Evolutionary conservation across 140 eudicot genomes (phyloP), one percentile per base, ranked within the genome.

Genomic region (Erigeron philadelphicus): DNA sequence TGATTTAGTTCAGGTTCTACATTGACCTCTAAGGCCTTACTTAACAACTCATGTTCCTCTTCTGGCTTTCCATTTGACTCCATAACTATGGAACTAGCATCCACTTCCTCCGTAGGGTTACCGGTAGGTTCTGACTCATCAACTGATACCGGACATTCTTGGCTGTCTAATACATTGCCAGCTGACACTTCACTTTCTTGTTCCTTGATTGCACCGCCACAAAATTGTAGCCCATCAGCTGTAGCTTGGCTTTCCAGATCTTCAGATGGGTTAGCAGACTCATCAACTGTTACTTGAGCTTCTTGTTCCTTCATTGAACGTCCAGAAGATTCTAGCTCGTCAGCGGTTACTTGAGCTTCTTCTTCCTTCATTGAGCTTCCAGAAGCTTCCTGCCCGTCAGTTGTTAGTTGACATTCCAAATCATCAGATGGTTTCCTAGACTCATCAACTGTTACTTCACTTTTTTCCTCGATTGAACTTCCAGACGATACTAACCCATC

Each of bases 91-190:
- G 50, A 61, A 52, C 44, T 52, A 8, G 50, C 25, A 65, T 77
- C 70, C 40, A 71, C 78, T 57, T 77, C 68, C 69, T 72, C 73
- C 0, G 64, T 48, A 66, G 11, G 62, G 58, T 66, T 50, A 77
- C 64, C 58, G 19, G 62, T 72, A 57, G 64, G 71, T 77, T 72
- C 78, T 38, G 64, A 46, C 72, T 66, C 77, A 11, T 64, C 72
- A 71, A 76, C 71, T 62, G 44, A 61, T 56, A 44, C 67, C 6
- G 25, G 25, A 76, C 60, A 71, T 70, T 62, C 72, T 70, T 70
- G 81, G 40, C 54, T 44, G 40, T 70, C 72, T 43, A 65, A 43
- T 67, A 61, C 19, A 71, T 46, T 64, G 68, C 35, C 77, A 64
- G 55, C 77, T 44, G 77, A 9, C 6, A 55, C 72, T 64, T 71